A percentile compares a stretch with the other conserved stretches of the same genome.
Evolutionary conservation across 345 rosid genomes (phyloP).

Genomic region (Arabidopsis suecica): DNA sequence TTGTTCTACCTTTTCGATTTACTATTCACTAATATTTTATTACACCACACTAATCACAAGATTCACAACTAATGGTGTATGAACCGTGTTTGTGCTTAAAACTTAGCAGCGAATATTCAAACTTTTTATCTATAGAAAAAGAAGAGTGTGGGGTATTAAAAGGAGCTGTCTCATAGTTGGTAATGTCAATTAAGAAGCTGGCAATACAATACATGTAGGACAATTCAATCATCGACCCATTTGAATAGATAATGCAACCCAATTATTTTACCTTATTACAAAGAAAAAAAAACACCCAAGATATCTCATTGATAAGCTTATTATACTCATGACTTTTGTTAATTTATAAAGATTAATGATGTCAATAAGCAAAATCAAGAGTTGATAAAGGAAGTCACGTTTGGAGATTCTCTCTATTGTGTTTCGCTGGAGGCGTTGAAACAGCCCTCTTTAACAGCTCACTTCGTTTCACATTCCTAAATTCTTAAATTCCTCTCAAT

Average conservation of each 20-base stretch:
- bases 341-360: constrained; percentile 11
- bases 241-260: constrained; percentile 23
- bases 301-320: constrained; percentile 5
- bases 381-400: constrained; percentile 45
- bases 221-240: constrained; percentile 35
- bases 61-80: constrained; percentile 22
- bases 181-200: constrained; percentile 39
- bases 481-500: constrained; percentile 30
- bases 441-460: constrained; percentile 46
- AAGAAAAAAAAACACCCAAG: not conserved
- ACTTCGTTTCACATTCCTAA: constrained; percentile 41
- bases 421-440: constrained; percentile 47
- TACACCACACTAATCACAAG: constrained; percentile 8
- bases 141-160: constrained; percentile 31
- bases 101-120: constrained; percentile 38
- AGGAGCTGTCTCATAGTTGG: constrained; percentile 43
- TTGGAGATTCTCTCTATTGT: constrained; percentile 22
- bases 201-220: constrained; percentile 39
- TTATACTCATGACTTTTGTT: constrained; percentile 19
- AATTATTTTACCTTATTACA: constrained; percentile 30
- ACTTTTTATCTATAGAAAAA: constrained; percentile 2
- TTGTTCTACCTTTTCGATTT: not conserved
- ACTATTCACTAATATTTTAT: not conserved
- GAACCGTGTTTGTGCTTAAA: constrained; percentile 34
- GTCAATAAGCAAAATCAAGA: constrained; percentile 22